A percentile compares a stretch with the other conserved stretches of the same genome.
Evolutionary conservation across 345 rosid species (phyloP).

Genomic region (Dovyalis caffra): DNA sequence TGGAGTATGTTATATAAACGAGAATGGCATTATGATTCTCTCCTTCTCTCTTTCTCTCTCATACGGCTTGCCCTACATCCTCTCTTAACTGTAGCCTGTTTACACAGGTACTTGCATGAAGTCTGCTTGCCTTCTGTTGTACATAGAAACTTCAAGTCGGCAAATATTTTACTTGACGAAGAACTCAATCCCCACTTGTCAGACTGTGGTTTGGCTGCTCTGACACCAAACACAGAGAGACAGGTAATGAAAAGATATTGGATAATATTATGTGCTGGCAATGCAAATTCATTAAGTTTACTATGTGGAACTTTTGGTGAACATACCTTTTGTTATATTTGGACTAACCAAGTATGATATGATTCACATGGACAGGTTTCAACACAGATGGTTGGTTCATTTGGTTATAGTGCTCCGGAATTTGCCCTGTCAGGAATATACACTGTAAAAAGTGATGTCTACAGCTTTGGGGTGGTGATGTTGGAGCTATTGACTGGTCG

Average conservation of each 20-base stretch:
- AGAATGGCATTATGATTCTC: not conserved
- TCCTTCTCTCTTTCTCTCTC: slow-evolving; percentile 10
- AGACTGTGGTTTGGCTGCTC: slow-evolving; percentile 95
- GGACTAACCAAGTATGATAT: not conserved
- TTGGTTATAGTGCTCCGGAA: slow-evolving; percentile 99
- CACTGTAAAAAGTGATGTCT: slow-evolving; percentile 95
- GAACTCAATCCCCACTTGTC: slow-evolving; percentile 94
- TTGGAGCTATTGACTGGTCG: slow-evolving; percentile 95
- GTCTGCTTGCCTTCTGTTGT: slow-evolving; percentile 96
- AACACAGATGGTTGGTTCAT: slow-evolving; percentile 91
- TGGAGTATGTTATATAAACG: slow-evolving; percentile 69
- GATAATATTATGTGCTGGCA: not conserved
- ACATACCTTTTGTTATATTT: not conserved
- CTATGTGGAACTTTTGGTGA: not conserved
- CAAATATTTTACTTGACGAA: slow-evolving; percentile 93
- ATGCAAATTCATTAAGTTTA: not conserved
- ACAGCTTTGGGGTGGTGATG: slow-evolving; percentile 99
- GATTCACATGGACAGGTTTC: slow-evolving; percentile 57
- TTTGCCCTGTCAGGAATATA: slow-evolving; percentile 93
- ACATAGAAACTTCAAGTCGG: slow-evolving; percentile 96
- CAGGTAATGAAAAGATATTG: slow-evolving; percentile 47
- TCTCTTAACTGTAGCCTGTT: slow-evolving; percentile 19
- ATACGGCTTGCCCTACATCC: not conserved
- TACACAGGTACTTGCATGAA: slow-evolving; percentile 90
- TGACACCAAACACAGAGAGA: slow-evolving; percentile 87